Conservation (phyloP, 148 eudicot species). For the Vaccinium myrtillus region DNA sequence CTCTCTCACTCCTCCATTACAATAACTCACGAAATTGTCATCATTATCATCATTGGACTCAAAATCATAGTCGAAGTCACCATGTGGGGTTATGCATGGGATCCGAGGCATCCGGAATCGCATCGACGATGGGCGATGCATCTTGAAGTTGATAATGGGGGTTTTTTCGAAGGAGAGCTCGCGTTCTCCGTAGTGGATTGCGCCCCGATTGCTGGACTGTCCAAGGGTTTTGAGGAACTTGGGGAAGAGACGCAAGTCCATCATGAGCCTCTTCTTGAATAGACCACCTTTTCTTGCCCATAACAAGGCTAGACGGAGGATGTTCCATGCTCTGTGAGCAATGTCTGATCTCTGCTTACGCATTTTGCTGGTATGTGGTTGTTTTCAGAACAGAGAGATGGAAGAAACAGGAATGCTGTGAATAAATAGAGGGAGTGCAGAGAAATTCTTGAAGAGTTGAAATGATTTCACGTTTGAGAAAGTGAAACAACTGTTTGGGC, state of each 20-base stretch:
- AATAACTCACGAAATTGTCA: slow-evolving; percentile 10
- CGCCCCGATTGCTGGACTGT: slow-evolving; percentile 15
- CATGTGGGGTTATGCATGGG: slow-evolving; percentile 71
- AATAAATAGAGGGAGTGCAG: neutral
- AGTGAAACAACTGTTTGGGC: neutral
- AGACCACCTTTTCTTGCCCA: slow-evolving; percentile 78
- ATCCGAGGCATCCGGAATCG: slow-evolving; percentile 60
- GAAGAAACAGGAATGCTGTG: neutral
- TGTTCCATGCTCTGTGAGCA: slow-evolving; percentile 57
- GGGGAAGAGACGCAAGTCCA: slow-evolving; percentile 38
- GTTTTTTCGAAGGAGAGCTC: slow-evolving; percentile 83
- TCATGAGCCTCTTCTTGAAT: slow-evolving; percentile 41
- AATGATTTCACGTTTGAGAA: neutral
- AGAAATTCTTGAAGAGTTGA: neutral
- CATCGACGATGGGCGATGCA: slow-evolving; percentile 59
- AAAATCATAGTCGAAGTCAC: slow-evolving; percentile 51
- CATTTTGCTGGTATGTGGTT: slow-evolving; percentile 25
- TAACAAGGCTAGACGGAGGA: slow-evolving; percentile 54
- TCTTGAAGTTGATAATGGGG: slow-evolving; percentile 55
- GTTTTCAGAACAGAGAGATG: neutral
- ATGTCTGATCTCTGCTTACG: slow-evolving; percentile 32
- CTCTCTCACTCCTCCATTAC: slow-evolving; percentile 22
- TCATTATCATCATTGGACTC: slow-evolving; percentile 32
- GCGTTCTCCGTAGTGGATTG: slow-evolving; percentile 50
- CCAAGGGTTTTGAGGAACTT: slow-evolving; percentile 41